Conservation (phyloP, 2,329 filamentous ascomycete genomes). For the Colletotrichum euphorbiae region DNA sequence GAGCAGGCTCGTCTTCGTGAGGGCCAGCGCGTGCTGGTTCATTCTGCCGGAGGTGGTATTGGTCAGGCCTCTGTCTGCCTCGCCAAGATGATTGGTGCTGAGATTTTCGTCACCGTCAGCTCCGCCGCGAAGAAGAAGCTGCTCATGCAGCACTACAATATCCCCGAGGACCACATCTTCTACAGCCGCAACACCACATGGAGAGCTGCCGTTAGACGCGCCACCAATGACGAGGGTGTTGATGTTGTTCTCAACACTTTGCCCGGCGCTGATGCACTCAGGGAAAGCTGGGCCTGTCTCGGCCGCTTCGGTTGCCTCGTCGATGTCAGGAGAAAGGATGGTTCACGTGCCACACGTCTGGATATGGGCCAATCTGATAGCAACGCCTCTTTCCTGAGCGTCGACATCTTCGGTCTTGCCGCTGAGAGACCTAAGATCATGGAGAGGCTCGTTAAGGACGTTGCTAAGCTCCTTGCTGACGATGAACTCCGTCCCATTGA, state of each 20-base stretch:
- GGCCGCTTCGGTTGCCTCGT: conserved; percentile 59
- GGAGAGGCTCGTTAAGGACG: conserved; percentile 51
- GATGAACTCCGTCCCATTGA: conserved; percentile 51
- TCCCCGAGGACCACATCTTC: conserved; percentile 46
- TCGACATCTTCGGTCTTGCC: conserved; percentile 59
- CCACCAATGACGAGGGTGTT: conserved; percentile 49
- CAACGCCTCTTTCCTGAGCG: conserved; percentile 59
- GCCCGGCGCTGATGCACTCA: conserved; percentile 55
- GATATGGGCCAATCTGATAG: conserved; percentile 62
- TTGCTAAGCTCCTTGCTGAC: conserved; percentile 51
- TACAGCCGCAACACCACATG: conserved; percentile 48
- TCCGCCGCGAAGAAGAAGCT: conserved; percentile 47
- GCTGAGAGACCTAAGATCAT: conserved; percentile 55
- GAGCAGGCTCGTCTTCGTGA: conserved; percentile 45
- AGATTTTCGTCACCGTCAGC: conserved; percentile 49
- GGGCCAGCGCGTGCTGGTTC: conserved; percentile 51
- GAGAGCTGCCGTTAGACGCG: conserved; percentile 44
- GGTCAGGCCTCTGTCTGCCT: conserved; percentile 53
- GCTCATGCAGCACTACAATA: conserved; percentile 45
- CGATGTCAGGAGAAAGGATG: conserved; percentile 56
- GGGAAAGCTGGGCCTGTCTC: conserved; percentile 57
- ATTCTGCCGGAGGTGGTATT: conserved; percentile 51
- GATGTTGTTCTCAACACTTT: conserved; percentile 57
- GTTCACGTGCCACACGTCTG: conserved; percentile 54
- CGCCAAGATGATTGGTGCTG: conserved; percentile 47